These are phyloP conservation scores for Pittosporum tobira DNA, from an alignment of 129 eudicot genomes.

Conservation along the genomic window DNA sequence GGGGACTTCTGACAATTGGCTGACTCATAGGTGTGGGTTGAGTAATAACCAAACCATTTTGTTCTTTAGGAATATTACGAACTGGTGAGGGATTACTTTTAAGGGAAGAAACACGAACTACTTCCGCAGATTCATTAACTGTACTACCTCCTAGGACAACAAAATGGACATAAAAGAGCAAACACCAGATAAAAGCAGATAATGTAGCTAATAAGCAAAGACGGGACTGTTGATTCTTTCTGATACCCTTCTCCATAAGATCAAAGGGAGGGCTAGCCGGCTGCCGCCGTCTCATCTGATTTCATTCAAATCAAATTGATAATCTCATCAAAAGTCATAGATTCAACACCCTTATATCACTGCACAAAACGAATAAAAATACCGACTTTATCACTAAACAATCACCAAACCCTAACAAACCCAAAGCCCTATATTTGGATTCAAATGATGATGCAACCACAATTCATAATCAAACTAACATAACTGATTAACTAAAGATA, in stretches of 20 bases:
- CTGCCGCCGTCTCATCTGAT: conserved; percentile 73
- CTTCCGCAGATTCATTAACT: conserved; percentile 16
- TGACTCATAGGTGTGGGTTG: conserved; percentile 1
- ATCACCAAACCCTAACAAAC: too few relatives aligned
- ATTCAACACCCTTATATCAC: conserved; percentile 16
- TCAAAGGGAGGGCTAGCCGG: conserved; percentile 27
- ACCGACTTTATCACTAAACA: too few relatives aligned
- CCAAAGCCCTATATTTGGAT: too few relatives aligned
- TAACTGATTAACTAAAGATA: too few relatives aligned
- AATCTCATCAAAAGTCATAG: neutral
- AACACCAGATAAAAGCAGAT: conserved; percentile 52
- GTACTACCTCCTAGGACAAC: conserved; percentile 32
- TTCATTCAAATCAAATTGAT: conserved; percentile 7
- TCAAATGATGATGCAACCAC: too few relatives aligned
- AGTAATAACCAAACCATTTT: neutral
- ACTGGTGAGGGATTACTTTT: conserved; percentile 7
- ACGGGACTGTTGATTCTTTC: conserved; percentile 39
- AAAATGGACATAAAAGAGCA: conserved; percentile 53
- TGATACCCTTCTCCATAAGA: conserved; percentile 58
- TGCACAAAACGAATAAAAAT: too few relatives aligned
- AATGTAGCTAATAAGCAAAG: conserved; percentile 39
- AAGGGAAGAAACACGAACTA: conserved; percentile 19
- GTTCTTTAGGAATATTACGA: conserved; percentile 7
- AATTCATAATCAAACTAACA: too few relatives aligned
- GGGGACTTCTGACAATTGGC: neutral